These are phyloP conservation scores for Eutrema japonicum DNA, from an alignment of 345 rosid genomes.

Conservation along the genomic window DNA sequence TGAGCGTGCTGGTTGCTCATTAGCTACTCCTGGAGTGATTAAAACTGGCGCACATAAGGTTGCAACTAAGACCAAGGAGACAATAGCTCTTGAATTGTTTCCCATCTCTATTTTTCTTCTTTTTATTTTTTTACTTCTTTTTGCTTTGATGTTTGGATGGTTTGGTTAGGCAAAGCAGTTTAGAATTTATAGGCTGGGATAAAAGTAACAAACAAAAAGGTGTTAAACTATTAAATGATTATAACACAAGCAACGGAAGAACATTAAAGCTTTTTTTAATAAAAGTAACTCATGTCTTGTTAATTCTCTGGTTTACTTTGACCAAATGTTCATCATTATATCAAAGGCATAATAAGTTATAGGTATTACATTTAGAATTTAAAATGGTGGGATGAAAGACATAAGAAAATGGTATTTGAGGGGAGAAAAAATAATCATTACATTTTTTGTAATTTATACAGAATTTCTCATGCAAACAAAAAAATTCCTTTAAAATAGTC, in stretches of 20 bases:
- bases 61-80: conserved; percentile 7
- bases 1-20: conserved; percentile 16
- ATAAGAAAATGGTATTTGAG: neutral
- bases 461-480: neutral
- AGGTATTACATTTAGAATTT: neutral
- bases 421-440: neutral
- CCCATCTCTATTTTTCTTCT: conserved; percentile 2
- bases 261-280: neutral
- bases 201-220: neutral
- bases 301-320: neutral
- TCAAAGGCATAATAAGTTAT: neutral
- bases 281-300: conserved; percentile 10
- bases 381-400: neutral
- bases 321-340: neutral
- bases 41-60: conserved; percentile 8
- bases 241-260: neutral
- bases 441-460: neutral
- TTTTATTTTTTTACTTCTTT: neutral
- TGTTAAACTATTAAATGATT: neutral
- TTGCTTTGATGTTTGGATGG: conserved; percentile 29
- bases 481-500: neutral
- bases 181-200: conserved; percentile 1
- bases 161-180: neutral
- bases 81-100: conserved; percentile 17
- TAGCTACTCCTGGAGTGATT: conserved; percentile 14